Percentiles rank a stretch among this genome's conserved stretches.
Evolutionary conservation across 441 rosid species (phyloP).

Genomic region (Codiaeum variegatum): DNA sequence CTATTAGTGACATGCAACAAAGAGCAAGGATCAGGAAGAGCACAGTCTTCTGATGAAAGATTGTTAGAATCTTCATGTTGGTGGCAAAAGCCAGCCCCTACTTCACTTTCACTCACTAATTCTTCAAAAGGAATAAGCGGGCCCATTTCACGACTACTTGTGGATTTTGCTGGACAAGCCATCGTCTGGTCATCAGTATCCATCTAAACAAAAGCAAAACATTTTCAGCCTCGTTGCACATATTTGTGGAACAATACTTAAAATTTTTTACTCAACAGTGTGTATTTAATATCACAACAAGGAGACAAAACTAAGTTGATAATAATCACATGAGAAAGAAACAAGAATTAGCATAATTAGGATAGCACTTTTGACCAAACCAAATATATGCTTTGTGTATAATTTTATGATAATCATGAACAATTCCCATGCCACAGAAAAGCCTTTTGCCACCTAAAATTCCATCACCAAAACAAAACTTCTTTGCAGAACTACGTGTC

Average conservation of each 20-base stretch:
- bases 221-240: neutral
- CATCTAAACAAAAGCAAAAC: constrained; percentile 39
- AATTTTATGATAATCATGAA: neutral
- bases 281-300: neutral
- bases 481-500: no score
- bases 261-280: neutral
- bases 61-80: constrained; percentile 37
- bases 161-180: constrained; percentile 47
- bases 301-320: neutral
- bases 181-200: constrained; percentile 37
- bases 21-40: constrained; percentile 67
- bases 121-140: constrained; percentile 76
- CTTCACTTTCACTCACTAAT: constrained; percentile 44
- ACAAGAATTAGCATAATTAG: neutral
- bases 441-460: no score
- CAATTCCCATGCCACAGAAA: no score
- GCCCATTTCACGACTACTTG: constrained; percentile 42
- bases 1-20: constrained; percentile 76
- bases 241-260: neutral
- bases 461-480: no score
- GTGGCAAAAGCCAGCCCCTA: constrained; percentile 29
- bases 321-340: neutral
- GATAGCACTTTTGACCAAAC: neutral
- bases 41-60: constrained; percentile 35
- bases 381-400: neutral